Conservation (phyloP, 164 flowering plant species). For the Buxus sempervirens region DNA sequence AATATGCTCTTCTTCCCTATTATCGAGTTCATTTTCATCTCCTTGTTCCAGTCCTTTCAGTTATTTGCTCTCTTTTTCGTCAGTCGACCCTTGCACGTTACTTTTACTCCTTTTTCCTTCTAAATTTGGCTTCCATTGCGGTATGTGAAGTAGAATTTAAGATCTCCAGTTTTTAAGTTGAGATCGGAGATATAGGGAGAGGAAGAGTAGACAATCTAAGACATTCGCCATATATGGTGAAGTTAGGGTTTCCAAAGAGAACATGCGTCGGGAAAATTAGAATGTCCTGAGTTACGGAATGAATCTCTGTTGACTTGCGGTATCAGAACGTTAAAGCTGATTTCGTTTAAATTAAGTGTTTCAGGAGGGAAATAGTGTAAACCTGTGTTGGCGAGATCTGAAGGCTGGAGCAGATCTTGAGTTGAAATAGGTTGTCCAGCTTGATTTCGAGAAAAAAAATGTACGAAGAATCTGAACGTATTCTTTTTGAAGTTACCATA, state of each 20-base stretch:
- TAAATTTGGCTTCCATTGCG: neutral
- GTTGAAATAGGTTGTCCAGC: neutral
- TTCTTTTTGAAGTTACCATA: neutral
- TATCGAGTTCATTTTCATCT: no score
- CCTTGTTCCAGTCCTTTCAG: neutral
- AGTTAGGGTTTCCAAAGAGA: neutral
- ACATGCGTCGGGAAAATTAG: neutral
- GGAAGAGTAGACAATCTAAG: neutral
- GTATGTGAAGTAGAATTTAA: neutral
- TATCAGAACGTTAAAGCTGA: neutral
- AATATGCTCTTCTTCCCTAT: no score
- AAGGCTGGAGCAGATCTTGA: neutral
- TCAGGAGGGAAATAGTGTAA: neutral
- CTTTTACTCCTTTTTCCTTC: no score
- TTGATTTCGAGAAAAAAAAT: neutral
- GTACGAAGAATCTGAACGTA: neutral
- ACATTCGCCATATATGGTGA: neutral
- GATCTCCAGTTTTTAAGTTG: neutral
- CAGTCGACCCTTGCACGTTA: neutral
- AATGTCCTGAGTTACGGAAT: neutral
- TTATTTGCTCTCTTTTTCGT: neutral
- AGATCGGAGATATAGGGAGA: neutral
- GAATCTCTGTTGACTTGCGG: neutral
- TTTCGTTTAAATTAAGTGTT: neutral
- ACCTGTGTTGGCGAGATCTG: neutral